Evolutionary conservation across 1,284 basidiomycete genomes (phyloP), one percentile per base, ranked within the genome.

Genomic region (Paramarasmius palmivorus): DNA sequence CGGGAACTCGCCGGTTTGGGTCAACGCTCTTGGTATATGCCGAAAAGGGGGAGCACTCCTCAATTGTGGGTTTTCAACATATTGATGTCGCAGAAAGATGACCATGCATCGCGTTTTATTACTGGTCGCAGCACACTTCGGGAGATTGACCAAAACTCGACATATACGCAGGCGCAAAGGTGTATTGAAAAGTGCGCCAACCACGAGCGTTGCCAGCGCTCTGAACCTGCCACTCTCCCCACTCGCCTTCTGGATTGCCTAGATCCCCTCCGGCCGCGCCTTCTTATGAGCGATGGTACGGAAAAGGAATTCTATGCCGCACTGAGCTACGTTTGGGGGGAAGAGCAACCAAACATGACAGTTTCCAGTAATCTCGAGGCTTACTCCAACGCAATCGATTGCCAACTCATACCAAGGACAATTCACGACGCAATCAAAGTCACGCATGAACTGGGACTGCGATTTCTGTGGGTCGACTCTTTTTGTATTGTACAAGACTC

Each of bases 291-390:
- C 4, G 12, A 15, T 14, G 12, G 12, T 4, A 14, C 12, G 5
- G 5, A 38, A 10, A 19, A 12, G 20, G 32, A 49, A 20, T 58
- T 55, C n/a, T 34, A 23, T 17, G 29, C 56, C 9, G n/a, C n/a
- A n/a, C 53, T 57, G 29, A 57, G 56, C 29, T 58, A 58, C 34
- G 50, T 55, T 22, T 58, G 57, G 57, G 57, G 57, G 32, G 54
- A 40, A 35, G n/a, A 35, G 17, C 57, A 58, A 35, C 54, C 54
- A 26, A 23, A 49, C 23, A 48, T 15, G n/a, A 54, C 54, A 14
- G 53, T 47, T 19, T 40, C 40, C 4, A 23, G 26, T 19, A 56
- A 55, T 17, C 50, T 55, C 15, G 50, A 48, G 4, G 25, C 37
- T 15, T 46, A 50, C 47, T 22, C 36, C 10, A 36, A 47, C 10